Evolutionary conservation across 768 basidiomycete genomes (phyloP).

Genomic region (Termitomyces sp.): DNA sequence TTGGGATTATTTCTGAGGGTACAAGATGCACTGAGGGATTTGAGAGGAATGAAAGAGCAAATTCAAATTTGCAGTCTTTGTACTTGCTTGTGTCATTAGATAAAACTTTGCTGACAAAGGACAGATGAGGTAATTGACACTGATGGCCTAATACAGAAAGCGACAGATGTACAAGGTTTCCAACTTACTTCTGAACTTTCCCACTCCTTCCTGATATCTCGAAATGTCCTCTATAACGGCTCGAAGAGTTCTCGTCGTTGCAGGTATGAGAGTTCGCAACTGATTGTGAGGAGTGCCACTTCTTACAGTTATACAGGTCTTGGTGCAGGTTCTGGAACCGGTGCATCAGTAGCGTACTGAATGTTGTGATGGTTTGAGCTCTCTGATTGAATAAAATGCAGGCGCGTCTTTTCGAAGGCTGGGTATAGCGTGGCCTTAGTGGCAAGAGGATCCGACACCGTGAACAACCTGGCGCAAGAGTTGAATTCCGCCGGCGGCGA

Average conservation of each 20-base stretch:
- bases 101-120: background rate
- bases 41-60: no score
- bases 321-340: constrained; percentile 47
- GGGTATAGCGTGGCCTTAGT: constrained; percentile 67
- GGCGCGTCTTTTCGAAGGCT: constrained; percentile 52
- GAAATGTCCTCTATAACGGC: constrained; percentile 24
- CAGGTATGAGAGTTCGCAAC: constrained; percentile 26
- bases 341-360: constrained; percentile 50
- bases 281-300: background rate
- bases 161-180: no score
- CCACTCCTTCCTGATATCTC: background rate
- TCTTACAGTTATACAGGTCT: constrained; percentile 24
- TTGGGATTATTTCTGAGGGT: no score
- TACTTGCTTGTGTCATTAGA: background rate
- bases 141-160: no score
- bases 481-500: constrained; percentile 55
- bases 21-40: no score
- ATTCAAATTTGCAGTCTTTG: background rate
- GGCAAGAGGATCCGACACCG: constrained; percentile 46
- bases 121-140: no score
- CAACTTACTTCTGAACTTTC: background rate
- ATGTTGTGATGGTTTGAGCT: background rate
- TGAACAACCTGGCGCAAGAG: constrained; percentile 48
- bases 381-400: constrained; percentile 17
- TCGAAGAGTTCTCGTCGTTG: constrained; percentile 52